A percentile compares a stretch with the other conserved stretches of the same genome.
Conservation (phyloP, 768 basidiomycete species). For the Macrolepiota dolichaula region DNA sequence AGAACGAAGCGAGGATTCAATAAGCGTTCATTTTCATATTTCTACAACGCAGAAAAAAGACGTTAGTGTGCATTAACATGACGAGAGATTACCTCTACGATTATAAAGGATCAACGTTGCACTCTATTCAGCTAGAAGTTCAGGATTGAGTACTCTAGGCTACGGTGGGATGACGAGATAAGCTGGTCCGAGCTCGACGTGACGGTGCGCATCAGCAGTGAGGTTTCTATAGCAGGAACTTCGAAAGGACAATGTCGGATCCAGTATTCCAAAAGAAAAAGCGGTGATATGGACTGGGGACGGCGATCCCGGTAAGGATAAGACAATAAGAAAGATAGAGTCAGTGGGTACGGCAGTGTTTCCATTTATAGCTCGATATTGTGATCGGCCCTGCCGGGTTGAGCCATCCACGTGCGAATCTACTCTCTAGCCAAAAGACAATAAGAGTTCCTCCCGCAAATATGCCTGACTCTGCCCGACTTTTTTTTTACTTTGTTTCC, state of each 20-base stretch:
- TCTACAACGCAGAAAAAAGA: too few relatives aligned
- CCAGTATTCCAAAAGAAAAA: background rate
- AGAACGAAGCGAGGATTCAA: too few relatives aligned
- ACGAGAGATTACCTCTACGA: too few relatives aligned
- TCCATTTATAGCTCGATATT: background rate
- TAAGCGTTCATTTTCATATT: too few relatives aligned
- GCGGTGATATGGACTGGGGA: background rate
- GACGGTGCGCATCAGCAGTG: background rate
- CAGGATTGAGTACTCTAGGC: background rate
- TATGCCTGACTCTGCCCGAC: slow-evolving; percentile 4
- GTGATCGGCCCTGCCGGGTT: slow-evolving; percentile 1
- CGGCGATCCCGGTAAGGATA: background rate
- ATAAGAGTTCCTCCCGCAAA: slow-evolving; percentile 9
- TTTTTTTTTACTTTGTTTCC: background rate
- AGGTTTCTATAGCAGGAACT: background rate
- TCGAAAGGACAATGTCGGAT: slow-evolving; percentile 7
- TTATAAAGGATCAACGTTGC: too few relatives aligned
- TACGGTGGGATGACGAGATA: background rate
- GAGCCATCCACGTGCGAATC: slow-evolving; percentile 3
- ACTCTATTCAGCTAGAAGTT: background rate
- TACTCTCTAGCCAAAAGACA: background rate
- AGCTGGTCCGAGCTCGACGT: background rate
- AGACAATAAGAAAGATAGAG: slow-evolving; percentile 11
- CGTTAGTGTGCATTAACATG: too few relatives aligned
- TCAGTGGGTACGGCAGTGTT: slow-evolving; percentile 1